Percentiles rank a stretch among this genome's conserved stretches.
phyloP scores from a whole-genome alignment of 331 rosid species.

The Stylosanthes scabra region DNA sequence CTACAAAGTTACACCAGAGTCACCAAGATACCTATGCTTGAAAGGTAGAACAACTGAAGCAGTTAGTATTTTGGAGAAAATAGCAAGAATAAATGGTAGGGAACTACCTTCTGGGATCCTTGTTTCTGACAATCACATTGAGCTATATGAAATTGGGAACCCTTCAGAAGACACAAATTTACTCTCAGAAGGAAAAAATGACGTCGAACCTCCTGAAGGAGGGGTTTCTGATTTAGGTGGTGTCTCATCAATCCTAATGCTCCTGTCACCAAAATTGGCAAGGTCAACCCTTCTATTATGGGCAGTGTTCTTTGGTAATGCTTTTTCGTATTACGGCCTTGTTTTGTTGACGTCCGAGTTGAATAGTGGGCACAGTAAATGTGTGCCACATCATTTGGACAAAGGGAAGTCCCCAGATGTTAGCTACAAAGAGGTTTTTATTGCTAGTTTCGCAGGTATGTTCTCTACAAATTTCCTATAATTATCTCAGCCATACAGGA shows the following conservation, averaged over 20 bases:
- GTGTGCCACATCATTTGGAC: conserved; percentile 49
- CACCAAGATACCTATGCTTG: conserved; percentile 87
- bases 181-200: conserved; percentile 58
- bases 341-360: conserved; percentile 91
- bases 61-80: conserved; percentile 72
- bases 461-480: conserved; percentile 33
- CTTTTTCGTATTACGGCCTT: conserved; percentile 95
- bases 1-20: conserved; percentile 82
- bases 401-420: conserved; percentile 53
- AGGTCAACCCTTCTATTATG: conserved; percentile 89
- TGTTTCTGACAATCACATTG: conserved; percentile 67
- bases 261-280: conserved; percentile 77
- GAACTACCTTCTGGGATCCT: conserved; percentile 76
- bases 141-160: conserved; percentile 50
- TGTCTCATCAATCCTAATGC: conserved; percentile 63
- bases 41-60: conserved; percentile 81
- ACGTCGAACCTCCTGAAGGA: conserved; percentile 43
- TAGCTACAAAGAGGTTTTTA: conserved; percentile 72
- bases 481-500: conserved; percentile 29
- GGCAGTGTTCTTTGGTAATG: conserved; percentile 92
- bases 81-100: conserved; percentile 76
- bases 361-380: conserved; percentile 62
- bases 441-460: conserved; percentile 94
- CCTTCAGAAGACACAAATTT: conserved; percentile 59
- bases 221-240: conserved; percentile 47